These are phyloP conservation scores for Gentiana straminea DNA, from an alignment of 257 asterid species.

Conservation along the genomic window DNA sequence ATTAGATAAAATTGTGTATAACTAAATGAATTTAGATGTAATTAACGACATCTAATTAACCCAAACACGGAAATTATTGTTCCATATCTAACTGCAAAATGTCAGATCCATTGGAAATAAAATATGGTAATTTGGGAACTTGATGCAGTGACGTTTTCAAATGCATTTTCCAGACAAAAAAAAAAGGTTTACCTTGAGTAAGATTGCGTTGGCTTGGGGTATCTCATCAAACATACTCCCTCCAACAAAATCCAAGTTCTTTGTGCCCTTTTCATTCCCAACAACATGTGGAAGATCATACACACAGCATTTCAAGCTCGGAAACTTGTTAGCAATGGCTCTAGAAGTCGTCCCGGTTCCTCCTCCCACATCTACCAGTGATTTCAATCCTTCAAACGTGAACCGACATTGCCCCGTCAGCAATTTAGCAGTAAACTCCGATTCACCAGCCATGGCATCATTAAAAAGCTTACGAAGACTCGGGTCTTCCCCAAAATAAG, in stretches of 20 bases:
- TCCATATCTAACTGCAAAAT: no score
- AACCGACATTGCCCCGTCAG: neutral
- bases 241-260: slow-evolving; percentile 6
- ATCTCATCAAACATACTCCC: slow-evolving; percentile 8
- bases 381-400: slow-evolving; percentile 6
- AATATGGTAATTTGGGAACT: no score
- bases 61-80: no score
- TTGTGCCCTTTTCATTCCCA: slow-evolving; percentile 7
- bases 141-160: no score
- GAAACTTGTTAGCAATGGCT: slow-evolving; percentile 7
- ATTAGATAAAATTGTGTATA: no score
- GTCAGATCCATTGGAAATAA: no score
- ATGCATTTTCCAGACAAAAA: no score
- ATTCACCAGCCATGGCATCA: slow-evolving; percentile 2
- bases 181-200: slow-evolving; percentile 6
- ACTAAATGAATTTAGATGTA: no score
- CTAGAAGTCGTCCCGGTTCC: slow-evolving; percentile 10
- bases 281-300: slow-evolving; percentile 13
- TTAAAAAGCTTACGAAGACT: neutral
- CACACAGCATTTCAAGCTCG: slow-evolving; percentile 3
- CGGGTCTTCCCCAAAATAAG: neutral
- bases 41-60: no score
- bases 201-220: slow-evolving; percentile 10
- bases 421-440: neutral
- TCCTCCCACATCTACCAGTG: slow-evolving; percentile 14